These are phyloP conservation scores for Backusella sp. DNA, from an alignment of 192 early-diverging fungal genomes.

Conservation along the genomic window DNA sequence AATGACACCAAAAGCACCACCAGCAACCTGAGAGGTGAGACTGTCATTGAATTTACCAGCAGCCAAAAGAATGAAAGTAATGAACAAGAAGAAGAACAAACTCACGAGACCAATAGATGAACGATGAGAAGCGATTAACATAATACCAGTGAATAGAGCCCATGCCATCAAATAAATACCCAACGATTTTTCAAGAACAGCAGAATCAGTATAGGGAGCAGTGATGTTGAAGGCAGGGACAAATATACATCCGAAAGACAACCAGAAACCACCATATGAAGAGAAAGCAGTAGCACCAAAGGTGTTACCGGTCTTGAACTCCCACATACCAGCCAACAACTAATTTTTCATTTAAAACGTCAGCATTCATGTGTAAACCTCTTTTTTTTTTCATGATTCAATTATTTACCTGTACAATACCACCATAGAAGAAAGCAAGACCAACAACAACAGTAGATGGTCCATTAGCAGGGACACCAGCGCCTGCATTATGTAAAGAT, in stretches of 20 bases:
- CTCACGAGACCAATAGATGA: constrained; percentile 59
- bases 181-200: constrained; percentile 41
- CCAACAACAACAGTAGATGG: constrained; percentile 61
- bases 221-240: constrained; percentile 51
- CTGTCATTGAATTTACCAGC: constrained; percentile 56
- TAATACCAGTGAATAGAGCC: constrained; percentile 69
- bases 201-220: constrained; percentile 37
- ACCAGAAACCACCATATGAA: constrained; percentile 70
- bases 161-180: constrained; percentile 68
- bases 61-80: constrained; percentile 70
- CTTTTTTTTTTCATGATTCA: background rate
- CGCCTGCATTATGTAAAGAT: constrained; percentile 69
- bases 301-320: constrained; percentile 74
- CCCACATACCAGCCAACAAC: constrained; percentile 82
- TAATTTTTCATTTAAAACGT: background rate
- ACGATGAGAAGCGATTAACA: constrained; percentile 64
- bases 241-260: constrained; percentile 57
- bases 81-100: constrained; percentile 65
- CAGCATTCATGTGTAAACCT: background rate
- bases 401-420: constrained; percentile 55
- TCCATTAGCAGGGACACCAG: constrained; percentile 49
- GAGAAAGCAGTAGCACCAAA: constrained; percentile 83
- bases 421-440: constrained; percentile 74
- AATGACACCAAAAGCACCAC: constrained; percentile 71
- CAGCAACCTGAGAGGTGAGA: constrained; percentile 51